Percentiles rank a stretch among this genome's conserved stretches.
Evolutionary conservation across 2,329 filamentous ascomycete genomes (phyloP).

Genomic region (Exophiala alcalophila): DNA sequence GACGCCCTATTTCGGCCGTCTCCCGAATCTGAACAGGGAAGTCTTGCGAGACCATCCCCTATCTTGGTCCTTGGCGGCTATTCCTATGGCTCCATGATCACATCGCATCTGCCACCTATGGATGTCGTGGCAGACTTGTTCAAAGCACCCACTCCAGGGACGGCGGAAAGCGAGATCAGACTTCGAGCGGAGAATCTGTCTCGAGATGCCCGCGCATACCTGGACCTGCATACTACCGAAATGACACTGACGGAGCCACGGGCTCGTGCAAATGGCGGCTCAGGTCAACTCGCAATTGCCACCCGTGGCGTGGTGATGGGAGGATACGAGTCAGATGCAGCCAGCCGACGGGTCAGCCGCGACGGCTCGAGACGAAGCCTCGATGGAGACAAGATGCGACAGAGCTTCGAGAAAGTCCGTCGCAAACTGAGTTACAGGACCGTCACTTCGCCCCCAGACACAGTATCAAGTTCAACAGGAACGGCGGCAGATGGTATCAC

Average conservation of each 20-base stretch:
- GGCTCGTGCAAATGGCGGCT: not conserved
- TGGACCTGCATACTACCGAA: conserved; percentile 9
- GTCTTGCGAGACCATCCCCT: conserved; percentile 38
- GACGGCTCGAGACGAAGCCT: conserved; percentile 40
- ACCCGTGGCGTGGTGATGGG: conserved; percentile 39
- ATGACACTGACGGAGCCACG: conserved; percentile 7
- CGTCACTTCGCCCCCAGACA: conserved; percentile 35
- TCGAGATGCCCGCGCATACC: conserved; percentile 22
- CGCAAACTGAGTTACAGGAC: conserved; percentile 31
- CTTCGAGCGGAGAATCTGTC: conserved; percentile 63
- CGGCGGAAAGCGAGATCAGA: conserved; percentile 65
- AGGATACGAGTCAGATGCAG: conserved; percentile 47
- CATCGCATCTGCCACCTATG: conserved; percentile 64
- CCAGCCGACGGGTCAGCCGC: conserved; percentile 41
- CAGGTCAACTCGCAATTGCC: conserved; percentile 2
- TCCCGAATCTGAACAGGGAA: conserved; percentile 10
- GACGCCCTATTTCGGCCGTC: conserved; percentile 16
- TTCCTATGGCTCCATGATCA: conserved; percentile 84
- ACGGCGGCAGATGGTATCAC: conserved; percentile 17
- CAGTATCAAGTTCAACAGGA: conserved; percentile 36
- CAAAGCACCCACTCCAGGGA: conserved; percentile 50
- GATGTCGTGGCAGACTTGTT: conserved; percentile 61
- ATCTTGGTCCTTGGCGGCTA: conserved; percentile 70
- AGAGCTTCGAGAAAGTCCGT: conserved; percentile 41
- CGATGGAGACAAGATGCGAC: conserved; percentile 37